Evolutionary conservation across 768 basidiomycete species (phyloP).

Genomic region (Scleroderma citrinum): DNA sequence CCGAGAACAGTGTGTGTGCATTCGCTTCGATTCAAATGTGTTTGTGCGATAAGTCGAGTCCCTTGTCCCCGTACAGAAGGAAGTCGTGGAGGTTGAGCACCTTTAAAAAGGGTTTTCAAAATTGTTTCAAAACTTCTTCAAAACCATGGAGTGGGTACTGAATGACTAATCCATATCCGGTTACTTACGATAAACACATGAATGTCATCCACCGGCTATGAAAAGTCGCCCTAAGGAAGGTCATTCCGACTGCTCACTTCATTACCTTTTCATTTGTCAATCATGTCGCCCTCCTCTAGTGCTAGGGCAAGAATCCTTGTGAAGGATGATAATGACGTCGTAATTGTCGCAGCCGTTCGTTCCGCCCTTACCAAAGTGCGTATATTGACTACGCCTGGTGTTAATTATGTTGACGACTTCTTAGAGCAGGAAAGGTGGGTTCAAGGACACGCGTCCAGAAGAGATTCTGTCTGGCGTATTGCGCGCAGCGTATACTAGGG

Average conservation of each 20-base stretch:
- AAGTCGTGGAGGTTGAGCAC: too few species aligned
- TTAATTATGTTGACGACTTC: constrained; percentile 5
- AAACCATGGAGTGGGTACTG: background rate
- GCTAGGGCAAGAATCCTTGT: constrained; percentile 58
- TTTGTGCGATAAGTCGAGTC: too few species aligned
- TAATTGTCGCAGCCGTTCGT: constrained; percentile 83
- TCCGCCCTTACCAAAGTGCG: constrained; percentile 87
- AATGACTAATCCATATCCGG: background rate
- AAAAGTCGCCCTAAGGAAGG: constrained; percentile 6
- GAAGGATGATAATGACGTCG: constrained; percentile 81
- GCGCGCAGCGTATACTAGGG: constrained; percentile 62
- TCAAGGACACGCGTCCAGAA: constrained; percentile 86
- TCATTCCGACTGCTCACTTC: background rate
- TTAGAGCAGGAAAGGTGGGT: constrained; percentile 79
- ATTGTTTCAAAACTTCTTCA: background rate
- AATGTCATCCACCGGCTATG: constrained; percentile 10
- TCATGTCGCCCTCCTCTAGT: constrained; percentile 15
- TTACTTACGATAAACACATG: constrained; percentile 19
- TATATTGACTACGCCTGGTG: background rate
- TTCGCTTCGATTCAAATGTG: too few species aligned
- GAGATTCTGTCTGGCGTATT: constrained; percentile 74
- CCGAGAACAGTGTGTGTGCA: too few species aligned
- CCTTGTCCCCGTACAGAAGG: too few species aligned
- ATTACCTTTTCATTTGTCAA: constrained; percentile 1
- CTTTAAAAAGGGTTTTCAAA: too few species aligned